Base-by-base conservation (phyloP, 306 rosid genomes). In the Vigna reflexopilosa region DNA sequence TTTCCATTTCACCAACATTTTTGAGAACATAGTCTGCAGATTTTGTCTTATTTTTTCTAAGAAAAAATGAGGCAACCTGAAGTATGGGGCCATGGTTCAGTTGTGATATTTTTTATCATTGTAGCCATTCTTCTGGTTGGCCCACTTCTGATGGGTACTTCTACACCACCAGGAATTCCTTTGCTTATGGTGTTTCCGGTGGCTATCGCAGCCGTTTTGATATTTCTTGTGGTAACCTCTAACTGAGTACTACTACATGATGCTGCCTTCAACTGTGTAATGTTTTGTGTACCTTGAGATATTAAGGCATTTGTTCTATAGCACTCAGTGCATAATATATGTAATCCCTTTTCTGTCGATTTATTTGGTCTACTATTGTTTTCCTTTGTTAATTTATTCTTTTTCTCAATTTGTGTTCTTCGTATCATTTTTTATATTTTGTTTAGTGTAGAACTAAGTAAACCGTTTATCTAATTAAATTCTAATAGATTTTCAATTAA, bases 11-110 rank as follows among this genome's bases (percentile, higher is more conserved):
- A 47, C 20, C 13, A 55, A 55, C 8, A 16, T 51, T 20, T 19
- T 76, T 45, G 19, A 0, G 19, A 62, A 28, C 14, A 19, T 6
- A 13, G 17, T 19, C 16, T 36, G 7, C 50, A 38, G 16, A 24
- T 15, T 3, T 4, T 16, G 7, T 16, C 8, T 22, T 14, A 8
- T 70, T 72, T 1, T 48, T 40, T 26, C 28, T 26, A 2, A 26
- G 17, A 30, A 15, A 5, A 54, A 19, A 85, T 75, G 84, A 73
- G 15, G 70, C 81, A 78, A 16, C 86, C 86, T 12, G 81, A 79
- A 79, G 82, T 82, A 3, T 82, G 88, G 86, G 88, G 88, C 0
- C 30, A 44, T 6, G 86, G 84, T 1, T 82, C 86, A 1, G 7
- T 79, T 7, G 36, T 45, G 0, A 13, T 34, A 0, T 85, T 55